A percentile compares a stretch with the other conserved stretches of the same genome.
Conservation (phyloP, 2,329 filamentous ascomycete genomes). For the Ceratocystis albifundus region DNA sequence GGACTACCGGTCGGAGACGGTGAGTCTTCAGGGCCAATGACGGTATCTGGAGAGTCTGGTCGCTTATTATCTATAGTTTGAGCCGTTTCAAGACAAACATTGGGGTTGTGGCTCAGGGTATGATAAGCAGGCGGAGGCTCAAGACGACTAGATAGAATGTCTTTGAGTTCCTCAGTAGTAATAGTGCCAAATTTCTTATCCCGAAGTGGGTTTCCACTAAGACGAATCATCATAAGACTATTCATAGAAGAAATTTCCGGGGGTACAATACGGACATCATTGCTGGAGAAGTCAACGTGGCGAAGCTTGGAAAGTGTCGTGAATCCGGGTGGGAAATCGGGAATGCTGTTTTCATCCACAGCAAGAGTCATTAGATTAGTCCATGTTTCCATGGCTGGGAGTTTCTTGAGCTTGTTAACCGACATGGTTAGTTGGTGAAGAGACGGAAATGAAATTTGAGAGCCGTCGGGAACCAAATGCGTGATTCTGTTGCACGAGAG, state of each 20-base stretch:
- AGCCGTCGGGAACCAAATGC: conserved; percentile 36
- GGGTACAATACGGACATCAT: conserved; percentile 67
- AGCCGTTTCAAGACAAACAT: neutral
- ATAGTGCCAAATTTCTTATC: conserved; percentile 79
- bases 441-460: conserved; percentile 52
- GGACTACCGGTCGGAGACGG: conserved; percentile 16
- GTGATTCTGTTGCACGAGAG: conserved; percentile 64
- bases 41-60: conserved; percentile 22
- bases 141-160: conserved; percentile 54
- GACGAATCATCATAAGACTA: conserved; percentile 57
- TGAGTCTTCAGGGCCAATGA: conserved; percentile 21
- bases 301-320: conserved; percentile 54
- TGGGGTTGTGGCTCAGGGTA: conserved; percentile 14
- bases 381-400: conserved; percentile 71
- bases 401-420: conserved; percentile 60
- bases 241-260: conserved; percentile 71
- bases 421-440: conserved; percentile 66
- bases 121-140: conserved; percentile 38
- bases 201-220: conserved; percentile 80
- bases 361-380: conserved; percentile 58
- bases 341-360: conserved; percentile 71
- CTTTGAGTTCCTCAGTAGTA: conserved; percentile 69
- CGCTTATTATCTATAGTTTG: conserved; percentile 10
- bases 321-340: conserved; percentile 65
- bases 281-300: conserved; percentile 72